phyloP scores from a whole-genome alignment of 2,329 filamentous ascomycete species.

The Colletotrichum scovillei region DNA sequence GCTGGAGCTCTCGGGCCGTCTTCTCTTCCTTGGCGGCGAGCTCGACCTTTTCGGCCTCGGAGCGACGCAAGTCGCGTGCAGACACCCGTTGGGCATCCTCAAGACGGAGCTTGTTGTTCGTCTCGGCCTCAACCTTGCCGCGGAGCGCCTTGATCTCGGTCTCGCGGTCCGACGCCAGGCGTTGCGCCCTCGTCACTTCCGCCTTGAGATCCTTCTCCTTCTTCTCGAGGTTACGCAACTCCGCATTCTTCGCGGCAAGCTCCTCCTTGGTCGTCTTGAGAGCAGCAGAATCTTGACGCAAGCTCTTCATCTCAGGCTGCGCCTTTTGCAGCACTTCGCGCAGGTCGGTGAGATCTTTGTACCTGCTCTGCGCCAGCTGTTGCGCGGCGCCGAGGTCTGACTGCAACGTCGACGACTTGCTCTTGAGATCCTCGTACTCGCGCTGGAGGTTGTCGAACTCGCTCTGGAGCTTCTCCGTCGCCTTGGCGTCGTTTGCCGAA shows the following conservation, averaged over 20 bases:
- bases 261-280: slow-evolving; percentile 83
- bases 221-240: slow-evolving; percentile 81
- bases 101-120: slow-evolving; percentile 74
- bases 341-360: slow-evolving; percentile 87
- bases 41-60: slow-evolving; percentile 84
- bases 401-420: slow-evolving; percentile 76
- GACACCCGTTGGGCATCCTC: slow-evolving; percentile 83
- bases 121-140: slow-evolving; percentile 82
- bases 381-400: slow-evolving; percentile 88
- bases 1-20: slow-evolving; percentile 74
- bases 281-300: slow-evolving; percentile 81
- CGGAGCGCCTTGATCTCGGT: slow-evolving; percentile 81
- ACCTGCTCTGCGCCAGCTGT: slow-evolving; percentile 86
- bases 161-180: slow-evolving; percentile 79
- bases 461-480: slow-evolving; percentile 65
- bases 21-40: slow-evolving; percentile 80
- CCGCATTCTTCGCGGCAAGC: slow-evolving; percentile 66
- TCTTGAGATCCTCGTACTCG: slow-evolving; percentile 76
- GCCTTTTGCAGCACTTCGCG: slow-evolving; percentile 84
- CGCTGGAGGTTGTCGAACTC: slow-evolving; percentile 68
- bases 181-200: slow-evolving; percentile 78
- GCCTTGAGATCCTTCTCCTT: slow-evolving; percentile 84
- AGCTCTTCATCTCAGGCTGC: slow-evolving; percentile 84
- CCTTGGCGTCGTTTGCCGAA: slow-evolving; percentile 48
- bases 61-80: slow-evolving; percentile 80